Conservation (phyloP, 768 basidiomycete genomes). For the Boletus tomentosulus region DNA sequence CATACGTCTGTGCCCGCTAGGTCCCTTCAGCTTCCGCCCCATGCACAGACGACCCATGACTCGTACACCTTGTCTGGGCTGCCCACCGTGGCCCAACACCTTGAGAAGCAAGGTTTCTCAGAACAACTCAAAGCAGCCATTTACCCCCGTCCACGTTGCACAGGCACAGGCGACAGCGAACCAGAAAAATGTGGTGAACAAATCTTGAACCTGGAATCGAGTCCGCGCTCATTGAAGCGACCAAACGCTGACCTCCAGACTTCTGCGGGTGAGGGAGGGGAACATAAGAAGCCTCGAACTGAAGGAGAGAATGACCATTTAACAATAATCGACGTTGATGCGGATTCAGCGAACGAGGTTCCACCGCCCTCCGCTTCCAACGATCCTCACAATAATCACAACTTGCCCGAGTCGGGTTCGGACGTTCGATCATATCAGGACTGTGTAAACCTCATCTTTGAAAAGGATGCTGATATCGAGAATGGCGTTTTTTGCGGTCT, state of each 20-base stretch:
- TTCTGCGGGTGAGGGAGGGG: conserved; percentile 6
- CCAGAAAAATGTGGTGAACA: not conserved
- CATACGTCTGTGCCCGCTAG: conserved; percentile 7
- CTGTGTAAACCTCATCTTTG: conserved; percentile 38
- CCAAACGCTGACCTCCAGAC: conserved; percentile 9
- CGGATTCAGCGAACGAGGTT: not conserved
- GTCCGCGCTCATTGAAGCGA: conserved; percentile 15
- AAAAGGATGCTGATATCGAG: conserved; percentile 28
- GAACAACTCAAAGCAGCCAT: conserved; percentile 1
- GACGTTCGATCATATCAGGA: conserved; percentile 39
- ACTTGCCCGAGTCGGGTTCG: not conserved
- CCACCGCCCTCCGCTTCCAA: not conserved
- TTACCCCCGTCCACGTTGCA: not conserved
- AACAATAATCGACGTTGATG: not conserved
- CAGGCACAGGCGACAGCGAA: conserved; percentile 1
- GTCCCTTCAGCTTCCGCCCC: conserved; percentile 7
- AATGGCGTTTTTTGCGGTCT: conserved; percentile 40
- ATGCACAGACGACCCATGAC: not conserved
- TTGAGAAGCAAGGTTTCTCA: not conserved
- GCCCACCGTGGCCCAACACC: not conserved
- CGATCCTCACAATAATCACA: not conserved
- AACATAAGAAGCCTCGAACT: conserved; percentile 19
- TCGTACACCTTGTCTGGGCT: conserved; percentile 4
- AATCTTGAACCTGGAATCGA: not conserved
- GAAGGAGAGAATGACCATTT: conserved; percentile 4